Evolutionary conservation across 495 filamentous ascomycete species (phyloP), one percentile per base, ranked within the genome.

Genomic region (Chaetomidium leptoderma): DNA sequence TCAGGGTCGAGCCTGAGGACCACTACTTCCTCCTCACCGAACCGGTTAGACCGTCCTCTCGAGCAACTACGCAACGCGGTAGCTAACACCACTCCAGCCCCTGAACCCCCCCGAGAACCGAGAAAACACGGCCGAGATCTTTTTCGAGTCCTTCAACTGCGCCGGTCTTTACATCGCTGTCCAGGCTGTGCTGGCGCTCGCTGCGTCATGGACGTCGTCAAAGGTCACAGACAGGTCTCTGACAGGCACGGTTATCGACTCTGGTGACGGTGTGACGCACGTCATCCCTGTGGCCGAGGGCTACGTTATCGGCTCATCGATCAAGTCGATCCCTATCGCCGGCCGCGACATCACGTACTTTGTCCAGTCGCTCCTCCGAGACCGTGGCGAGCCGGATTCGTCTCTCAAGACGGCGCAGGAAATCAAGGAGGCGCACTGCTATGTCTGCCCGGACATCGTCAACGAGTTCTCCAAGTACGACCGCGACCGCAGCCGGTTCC

Each of bases 131-230:
- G 93, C 93, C 72, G 93, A 98, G 72, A 97, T 98, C 74, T 96
- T 98, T 87, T 98, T 98, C 76, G 93, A 98, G 69, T 96, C 92
- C 17, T 98, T 97, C 79, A 98, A 98, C 73, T 97, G 93, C 75
- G 92, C 93, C 55, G 93, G 93, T 72, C 86, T 98, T 37, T 98
- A 98, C 75, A 98, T 98, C 65, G 93, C 95, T 40, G 93, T 98
- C 10, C 93, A 98, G 76, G 93, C 93, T 14, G 93, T 98, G 21
- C 86, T 98, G 49, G 93, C 93, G 14, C 84, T 98, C 33, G 93
- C 93, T 32, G 93, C 93, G 7, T 97, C 92, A 16, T 98, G 95
- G 93, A 97, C 95, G 23, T 96, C 90, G 39, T 92, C 91, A 24
- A 98, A 97, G 81, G 92, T 97, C 14, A 89, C 90, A 17, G 93